Conservation (phyloP, 2,329 filamentous ascomycete species). For the Colletotrichum musae region DNA sequence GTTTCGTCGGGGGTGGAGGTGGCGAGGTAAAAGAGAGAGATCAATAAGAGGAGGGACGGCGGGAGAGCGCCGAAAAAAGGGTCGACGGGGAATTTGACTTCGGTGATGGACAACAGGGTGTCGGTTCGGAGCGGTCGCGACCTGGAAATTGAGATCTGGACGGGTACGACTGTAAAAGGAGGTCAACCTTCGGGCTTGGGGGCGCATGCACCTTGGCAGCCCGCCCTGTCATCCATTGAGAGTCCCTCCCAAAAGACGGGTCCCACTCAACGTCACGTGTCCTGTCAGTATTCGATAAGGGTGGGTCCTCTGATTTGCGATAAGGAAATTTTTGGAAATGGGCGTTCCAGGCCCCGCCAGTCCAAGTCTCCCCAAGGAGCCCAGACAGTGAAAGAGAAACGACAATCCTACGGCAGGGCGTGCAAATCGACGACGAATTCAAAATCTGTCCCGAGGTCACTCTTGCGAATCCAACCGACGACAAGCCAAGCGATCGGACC, state of each 20-base stretch:
- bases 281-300: slow-evolving; percentile 16
- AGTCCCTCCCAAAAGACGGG: background rate
- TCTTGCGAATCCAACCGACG: background rate
- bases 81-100: slow-evolving; percentile 18
- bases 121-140: slow-evolving; percentile 20
- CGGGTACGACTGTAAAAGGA: slow-evolving; percentile 31
- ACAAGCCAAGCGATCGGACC: background rate
- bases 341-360: slow-evolving; percentile 32
- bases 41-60: background rate
- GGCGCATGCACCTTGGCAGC: slow-evolving; percentile 30
- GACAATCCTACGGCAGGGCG: slow-evolving; percentile 14
- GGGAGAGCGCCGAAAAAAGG: slow-evolving; percentile 2
- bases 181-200: slow-evolving; percentile 26
- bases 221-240: slow-evolving; percentile 32
- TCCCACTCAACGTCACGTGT: slow-evolving; percentile 23
- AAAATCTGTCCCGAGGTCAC: background rate
- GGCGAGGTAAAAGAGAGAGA: background rate
- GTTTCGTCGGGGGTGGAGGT: background rate
- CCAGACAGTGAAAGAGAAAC: slow-evolving; percentile 9
- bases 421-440: slow-evolving; percentile 15
- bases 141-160: slow-evolving; percentile 26
- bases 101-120: slow-evolving; percentile 16
- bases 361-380: slow-evolving; percentile 18
- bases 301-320: background rate
- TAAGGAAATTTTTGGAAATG: slow-evolving; percentile 38